phyloP scores from a whole-genome alignment of 1,284 basidiomycete species.

The Microbotryum lychnidis-dioicae region DNA sequence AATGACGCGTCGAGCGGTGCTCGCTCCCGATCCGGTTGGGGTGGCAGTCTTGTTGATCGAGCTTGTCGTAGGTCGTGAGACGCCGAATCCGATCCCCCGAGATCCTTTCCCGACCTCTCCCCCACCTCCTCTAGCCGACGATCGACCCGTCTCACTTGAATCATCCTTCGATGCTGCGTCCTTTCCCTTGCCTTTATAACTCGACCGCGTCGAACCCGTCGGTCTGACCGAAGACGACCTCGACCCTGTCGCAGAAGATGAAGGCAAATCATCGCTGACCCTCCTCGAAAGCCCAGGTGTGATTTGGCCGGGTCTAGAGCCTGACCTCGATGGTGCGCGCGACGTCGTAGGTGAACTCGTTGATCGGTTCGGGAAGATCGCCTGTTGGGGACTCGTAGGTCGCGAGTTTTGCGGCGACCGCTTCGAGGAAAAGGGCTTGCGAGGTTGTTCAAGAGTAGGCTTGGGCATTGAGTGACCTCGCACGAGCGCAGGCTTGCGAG shows the following conservation, averaged over 20 bases:
- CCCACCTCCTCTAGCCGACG: background rate
- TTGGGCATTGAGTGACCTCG: background rate
- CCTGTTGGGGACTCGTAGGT: too few relatives aligned
- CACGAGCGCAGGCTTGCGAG: constrained; percentile 1
- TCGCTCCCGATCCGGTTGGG: too few relatives aligned
- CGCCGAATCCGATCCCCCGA: background rate
- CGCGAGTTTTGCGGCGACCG: constrained; percentile 1
- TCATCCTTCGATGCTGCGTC: background rate
- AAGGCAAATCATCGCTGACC: background rate
- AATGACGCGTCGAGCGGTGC: constrained; percentile 8
- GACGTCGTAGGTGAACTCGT: constrained; percentile 6
- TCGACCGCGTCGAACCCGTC: constrained; percentile 15
- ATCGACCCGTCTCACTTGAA: constrained; percentile 5
- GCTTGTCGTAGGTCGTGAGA: constrained; percentile 17
- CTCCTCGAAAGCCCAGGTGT: background rate
- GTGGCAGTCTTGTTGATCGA: constrained; percentile 13
- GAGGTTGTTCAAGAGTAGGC: too few relatives aligned
- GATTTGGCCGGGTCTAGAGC: background rate
- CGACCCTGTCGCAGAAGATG: background rate
- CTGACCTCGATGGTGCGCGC: constrained; percentile 1
- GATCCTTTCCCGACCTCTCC: background rate
- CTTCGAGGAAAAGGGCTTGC: too few relatives aligned
- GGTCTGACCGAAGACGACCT: constrained; percentile 7
- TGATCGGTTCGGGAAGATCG: background rate
- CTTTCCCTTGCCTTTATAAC: constrained; percentile 9